These are phyloP conservation scores for Ilyonectria mors-panacis DNA, from an alignment of 2,329 filamentous ascomycete species.

Conservation along the genomic window DNA sequence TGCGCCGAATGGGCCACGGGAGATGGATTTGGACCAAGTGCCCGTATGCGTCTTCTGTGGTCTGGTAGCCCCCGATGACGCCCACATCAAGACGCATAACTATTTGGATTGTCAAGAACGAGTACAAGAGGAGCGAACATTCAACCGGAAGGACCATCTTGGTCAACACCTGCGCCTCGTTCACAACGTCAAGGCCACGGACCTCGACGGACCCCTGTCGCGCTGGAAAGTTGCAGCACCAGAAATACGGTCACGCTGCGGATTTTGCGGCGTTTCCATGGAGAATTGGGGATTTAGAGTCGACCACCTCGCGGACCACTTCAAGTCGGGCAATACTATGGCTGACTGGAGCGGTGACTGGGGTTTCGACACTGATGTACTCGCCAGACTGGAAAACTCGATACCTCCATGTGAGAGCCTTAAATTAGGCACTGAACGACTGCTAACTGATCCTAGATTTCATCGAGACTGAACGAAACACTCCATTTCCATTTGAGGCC, in stretches of 20 bases:
- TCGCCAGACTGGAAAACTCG: conserved; percentile 55
- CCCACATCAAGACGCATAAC: conserved; percentile 53
- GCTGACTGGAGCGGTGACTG: conserved; percentile 58
- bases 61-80: conserved; percentile 44
- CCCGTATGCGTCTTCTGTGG: conserved; percentile 58
- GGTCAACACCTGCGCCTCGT: conserved; percentile 57
- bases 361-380: conserved; percentile 55
- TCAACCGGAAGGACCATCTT: conserved; percentile 58
- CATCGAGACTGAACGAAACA: conserved; percentile 25
- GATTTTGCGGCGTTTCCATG: conserved; percentile 56
- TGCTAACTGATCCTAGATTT: conserved; percentile 8
- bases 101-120: conserved; percentile 64
- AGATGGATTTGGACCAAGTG: conserved; percentile 56
- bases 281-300: conserved; percentile 53
- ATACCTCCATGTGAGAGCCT: conserved; percentile 51
- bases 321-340: conserved; percentile 56
- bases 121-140: conserved; percentile 56
- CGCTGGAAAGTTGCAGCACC: conserved; percentile 19
- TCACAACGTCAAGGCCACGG: conserved; percentile 42
- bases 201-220: not conserved
- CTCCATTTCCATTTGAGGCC: conserved; percentile 32
- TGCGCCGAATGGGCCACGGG: conserved; percentile 48
- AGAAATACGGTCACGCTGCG: conserved; percentile 49
- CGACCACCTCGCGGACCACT: conserved; percentile 58
- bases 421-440: not conserved